These are phyloP conservation scores for Volvox africanus DNA, from an alignment of 139 green algal species.

Conservation along the genomic window DNA sequence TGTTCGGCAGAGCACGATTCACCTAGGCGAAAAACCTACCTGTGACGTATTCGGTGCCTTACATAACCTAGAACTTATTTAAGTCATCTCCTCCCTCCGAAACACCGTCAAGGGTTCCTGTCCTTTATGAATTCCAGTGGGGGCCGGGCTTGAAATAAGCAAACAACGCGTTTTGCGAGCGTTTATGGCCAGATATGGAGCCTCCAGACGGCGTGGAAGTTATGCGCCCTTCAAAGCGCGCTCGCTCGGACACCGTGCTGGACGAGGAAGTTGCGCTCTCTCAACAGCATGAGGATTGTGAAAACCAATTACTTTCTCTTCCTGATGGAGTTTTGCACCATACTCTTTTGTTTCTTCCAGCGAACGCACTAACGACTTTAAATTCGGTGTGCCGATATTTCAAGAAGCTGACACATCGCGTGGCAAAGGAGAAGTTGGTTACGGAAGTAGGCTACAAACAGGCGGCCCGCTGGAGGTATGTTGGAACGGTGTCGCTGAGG, in stretches of 20 bases:
- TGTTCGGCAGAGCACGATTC: background rate
- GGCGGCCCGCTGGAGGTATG: conserved; percentile 1
- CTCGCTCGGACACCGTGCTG: background rate
- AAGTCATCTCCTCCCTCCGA: no score
- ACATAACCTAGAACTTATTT: no score
- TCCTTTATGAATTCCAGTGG: no score
- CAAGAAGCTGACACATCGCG: background rate
- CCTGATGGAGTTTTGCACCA: background rate
- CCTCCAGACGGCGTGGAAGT: no score
- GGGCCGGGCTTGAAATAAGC: no score
- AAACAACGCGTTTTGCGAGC: no score
- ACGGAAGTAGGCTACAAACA: background rate
- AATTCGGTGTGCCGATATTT: background rate
- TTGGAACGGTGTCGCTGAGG: background rate
- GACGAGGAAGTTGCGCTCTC: background rate
- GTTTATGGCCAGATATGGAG: no score
- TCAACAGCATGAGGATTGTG: background rate
- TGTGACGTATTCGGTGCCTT: no score
- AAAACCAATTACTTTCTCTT: background rate
- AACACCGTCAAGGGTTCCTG: no score
- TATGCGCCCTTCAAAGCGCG: background rate
- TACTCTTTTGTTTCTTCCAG: background rate
- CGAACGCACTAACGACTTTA: background rate
- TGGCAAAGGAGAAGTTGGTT: conserved; percentile 7
- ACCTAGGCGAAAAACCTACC: background rate